Evolutionary conservation across 1,139 yeast genomes (phyloP).

Genomic region (Hyphopichia wangnamkhiaoensis): DNA sequence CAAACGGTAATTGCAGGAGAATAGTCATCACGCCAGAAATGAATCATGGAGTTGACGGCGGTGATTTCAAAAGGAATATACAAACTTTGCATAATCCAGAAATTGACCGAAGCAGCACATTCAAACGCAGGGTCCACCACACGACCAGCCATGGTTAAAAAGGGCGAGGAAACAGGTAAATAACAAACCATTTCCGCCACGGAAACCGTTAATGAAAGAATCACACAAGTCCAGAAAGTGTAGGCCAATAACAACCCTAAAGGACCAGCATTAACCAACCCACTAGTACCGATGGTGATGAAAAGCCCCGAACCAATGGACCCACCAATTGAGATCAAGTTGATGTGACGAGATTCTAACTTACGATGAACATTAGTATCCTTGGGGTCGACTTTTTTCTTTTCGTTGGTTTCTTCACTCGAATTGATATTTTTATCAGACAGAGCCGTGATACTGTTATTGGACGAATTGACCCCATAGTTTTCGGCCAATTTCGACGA

Average conservation of each 20-base stretch:
- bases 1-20: constrained; percentile 65
- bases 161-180: constrained; percentile 69
- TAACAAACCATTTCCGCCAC: constrained; percentile 85
- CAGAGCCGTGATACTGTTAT: background rate
- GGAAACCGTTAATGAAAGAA: constrained; percentile 63
- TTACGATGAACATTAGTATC: constrained; percentile 20
- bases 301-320: constrained; percentile 51
- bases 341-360: constrained; percentile 45
- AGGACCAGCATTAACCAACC: constrained; percentile 49
- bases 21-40: constrained; percentile 78
- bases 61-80: constrained; percentile 82
- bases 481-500: constrained; percentile 1
- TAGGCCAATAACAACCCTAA: constrained; percentile 45
- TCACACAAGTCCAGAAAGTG: constrained; percentile 48
- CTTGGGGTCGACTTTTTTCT: background rate
- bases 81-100: constrained; percentile 73
- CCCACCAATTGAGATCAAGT: constrained; percentile 54
- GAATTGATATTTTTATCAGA: background rate
- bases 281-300: constrained; percentile 47
- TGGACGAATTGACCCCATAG: constrained; percentile 1
- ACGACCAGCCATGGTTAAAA: constrained; percentile 55
- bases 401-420: no score
- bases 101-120: constrained; percentile 78
- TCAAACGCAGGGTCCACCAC: constrained; percentile 69
- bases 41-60: constrained; percentile 75